Evolutionary conservation across 768 basidiomycete genomes (phyloP).

Genomic region (Tylopilus sp.): DNA sequence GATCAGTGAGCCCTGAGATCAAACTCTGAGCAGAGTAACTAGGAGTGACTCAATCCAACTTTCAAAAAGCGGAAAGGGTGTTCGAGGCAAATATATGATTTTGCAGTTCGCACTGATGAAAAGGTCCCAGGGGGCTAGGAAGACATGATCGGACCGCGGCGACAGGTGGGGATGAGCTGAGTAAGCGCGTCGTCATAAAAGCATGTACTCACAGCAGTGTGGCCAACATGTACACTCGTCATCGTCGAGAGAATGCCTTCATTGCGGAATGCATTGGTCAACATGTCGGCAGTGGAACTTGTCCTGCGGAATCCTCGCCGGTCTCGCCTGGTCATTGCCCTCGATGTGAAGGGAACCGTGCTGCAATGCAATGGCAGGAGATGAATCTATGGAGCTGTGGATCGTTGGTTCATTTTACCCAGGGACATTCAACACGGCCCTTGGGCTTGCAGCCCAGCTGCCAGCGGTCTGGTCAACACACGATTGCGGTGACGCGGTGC

Average conservation of each 20-base stretch:
- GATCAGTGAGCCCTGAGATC: no score
- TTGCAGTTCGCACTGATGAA: background rate
- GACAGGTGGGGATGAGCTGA: background rate
- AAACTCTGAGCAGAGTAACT: no score
- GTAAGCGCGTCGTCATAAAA: constrained; percentile 5
- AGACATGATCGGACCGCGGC: constrained; percentile 1
- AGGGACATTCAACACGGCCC: constrained; percentile 1
- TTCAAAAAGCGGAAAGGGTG: no score
- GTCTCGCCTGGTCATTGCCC: constrained; percentile 5
- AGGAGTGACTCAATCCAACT: no score
- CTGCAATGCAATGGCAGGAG: background rate
- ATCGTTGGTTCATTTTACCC: no score
- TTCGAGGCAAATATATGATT: no score
- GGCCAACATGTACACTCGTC: background rate
- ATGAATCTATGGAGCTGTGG: constrained; percentile 2
- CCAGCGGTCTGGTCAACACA: no score
- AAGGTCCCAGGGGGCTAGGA: constrained; percentile 7
- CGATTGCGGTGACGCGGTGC: background rate
- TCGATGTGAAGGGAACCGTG: background rate
- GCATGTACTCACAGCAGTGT: background rate
- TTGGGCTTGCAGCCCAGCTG: no score
- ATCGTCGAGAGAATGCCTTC: constrained; percentile 2
- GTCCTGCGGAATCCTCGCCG: background rate
- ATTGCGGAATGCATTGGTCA: background rate
- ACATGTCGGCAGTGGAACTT: background rate